phyloP scores from a whole-genome alignment of 176 grass and related monocot species.

The Oryza officinalis region DNA sequence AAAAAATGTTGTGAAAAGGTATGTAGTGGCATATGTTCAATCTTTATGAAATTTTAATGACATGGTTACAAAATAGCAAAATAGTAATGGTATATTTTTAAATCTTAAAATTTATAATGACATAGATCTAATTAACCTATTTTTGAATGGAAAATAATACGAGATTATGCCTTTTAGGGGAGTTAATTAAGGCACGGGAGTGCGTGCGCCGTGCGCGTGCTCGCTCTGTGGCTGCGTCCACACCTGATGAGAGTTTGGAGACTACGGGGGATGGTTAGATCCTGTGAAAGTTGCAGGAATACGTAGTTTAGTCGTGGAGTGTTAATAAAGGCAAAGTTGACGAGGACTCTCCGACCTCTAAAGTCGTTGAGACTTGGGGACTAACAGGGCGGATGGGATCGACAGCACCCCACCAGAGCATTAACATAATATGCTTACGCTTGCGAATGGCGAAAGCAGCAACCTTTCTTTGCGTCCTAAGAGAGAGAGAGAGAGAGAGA shows the following conservation, averaged over 20 bases:
- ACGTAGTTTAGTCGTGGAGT: background rate
- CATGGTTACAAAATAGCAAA: too few relatives aligned
- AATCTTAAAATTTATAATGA: too few relatives aligned
- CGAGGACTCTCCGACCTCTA: background rate
- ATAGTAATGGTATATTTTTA: too few relatives aligned
- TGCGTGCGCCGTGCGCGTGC: too few relatives aligned
- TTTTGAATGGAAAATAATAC: too few relatives aligned
- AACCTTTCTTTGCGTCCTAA: background rate
- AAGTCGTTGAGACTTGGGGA: background rate
- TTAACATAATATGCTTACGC: background rate
- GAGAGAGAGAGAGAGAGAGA: too few relatives aligned
- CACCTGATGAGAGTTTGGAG: background rate
- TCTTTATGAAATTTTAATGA: too few relatives aligned
- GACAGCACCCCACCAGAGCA: background rate
- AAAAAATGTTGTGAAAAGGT: too few relatives aligned
- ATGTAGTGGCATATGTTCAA: too few relatives aligned
- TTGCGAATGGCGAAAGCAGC: background rate
- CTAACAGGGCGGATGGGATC: background rate
- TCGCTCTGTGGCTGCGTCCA: too few relatives aligned
- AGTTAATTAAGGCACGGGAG: background rate
- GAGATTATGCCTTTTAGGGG: too few relatives aligned
- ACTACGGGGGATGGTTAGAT: background rate
- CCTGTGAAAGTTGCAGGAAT: background rate
- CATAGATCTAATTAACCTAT: too few relatives aligned
- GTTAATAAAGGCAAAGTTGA: slow-evolving; percentile 1